phyloP scores from a whole-genome alignment of 1,284 basidiomycete genomes.

The Tilletia caries region DNA sequence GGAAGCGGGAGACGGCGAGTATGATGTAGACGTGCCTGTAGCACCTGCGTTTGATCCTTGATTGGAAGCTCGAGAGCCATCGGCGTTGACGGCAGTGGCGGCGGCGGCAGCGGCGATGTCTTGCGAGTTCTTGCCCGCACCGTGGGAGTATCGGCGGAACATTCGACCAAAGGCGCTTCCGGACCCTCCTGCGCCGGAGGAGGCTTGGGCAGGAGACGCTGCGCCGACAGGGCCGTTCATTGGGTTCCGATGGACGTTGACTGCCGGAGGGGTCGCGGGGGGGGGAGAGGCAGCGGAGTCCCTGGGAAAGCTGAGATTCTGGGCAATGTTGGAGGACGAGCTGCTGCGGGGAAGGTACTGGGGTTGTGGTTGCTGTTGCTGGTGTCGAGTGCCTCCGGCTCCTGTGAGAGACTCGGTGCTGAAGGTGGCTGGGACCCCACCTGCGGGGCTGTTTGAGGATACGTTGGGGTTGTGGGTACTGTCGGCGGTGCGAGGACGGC shows the following conservation, averaged over 20 bases:
- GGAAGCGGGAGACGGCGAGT: conserved; percentile 12
- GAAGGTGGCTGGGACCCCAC: neutral
- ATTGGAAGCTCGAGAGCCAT: neutral
- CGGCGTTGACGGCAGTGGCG: conserved; percentile 18
- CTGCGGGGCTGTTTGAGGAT: neutral
- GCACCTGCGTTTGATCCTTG: conserved; percentile 20
- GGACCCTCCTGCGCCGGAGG: too few relatives aligned
- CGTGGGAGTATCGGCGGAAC: conserved; percentile 44
- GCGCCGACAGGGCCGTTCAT: neutral
- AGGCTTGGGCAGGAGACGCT: conserved; percentile 1
- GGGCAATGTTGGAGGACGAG: neutral
- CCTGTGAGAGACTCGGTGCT: neutral
- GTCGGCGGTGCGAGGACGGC: conserved; percentile 6
- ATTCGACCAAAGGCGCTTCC: conserved; percentile 34
- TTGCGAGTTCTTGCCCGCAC: conserved; percentile 19
- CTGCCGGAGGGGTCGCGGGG: neutral
- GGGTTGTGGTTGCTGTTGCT: neutral
- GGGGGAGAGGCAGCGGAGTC: neutral
- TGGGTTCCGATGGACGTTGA: neutral
- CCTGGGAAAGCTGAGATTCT: neutral
- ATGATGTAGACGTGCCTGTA: conserved; percentile 22
- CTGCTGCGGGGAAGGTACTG: conserved; percentile 10
- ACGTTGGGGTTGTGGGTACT: neutral
- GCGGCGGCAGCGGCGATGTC: conserved; percentile 21
- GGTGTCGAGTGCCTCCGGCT: neutral